Evolutionary conservation across 768 basidiomycete species (phyloP), one percentile per base, ranked within the genome.

Genomic region (Cyclocybe cylindracea): DNA sequence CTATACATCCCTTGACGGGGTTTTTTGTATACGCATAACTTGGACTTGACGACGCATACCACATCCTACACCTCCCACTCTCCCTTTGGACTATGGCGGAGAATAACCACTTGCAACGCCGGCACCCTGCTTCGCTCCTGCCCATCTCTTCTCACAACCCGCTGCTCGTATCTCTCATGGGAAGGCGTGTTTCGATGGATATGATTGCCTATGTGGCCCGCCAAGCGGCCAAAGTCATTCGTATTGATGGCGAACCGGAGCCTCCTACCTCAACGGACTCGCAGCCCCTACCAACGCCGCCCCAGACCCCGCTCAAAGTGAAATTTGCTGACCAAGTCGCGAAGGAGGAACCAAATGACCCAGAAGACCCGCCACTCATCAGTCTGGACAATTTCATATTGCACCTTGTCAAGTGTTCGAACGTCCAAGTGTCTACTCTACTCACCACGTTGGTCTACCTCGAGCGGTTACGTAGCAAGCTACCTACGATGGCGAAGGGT

Each of bases 361-460:
- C 51, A 14, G 43, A 51, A 4, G 52, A 24, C 19, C 29, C 37
- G 19, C 48, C 64, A 5, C 57, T 76, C 44, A 84, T 91, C 34
- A 79, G 85, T 35, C 76, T 99, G 44, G 83, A 90, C 60, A 79
- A 86, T 48, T 99, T 97, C 69, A 95, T 99, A 66, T 70, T 80
- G 48, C 83, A 84, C 63, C 77, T 98, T 48, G 85, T 94, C 56
- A 77, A 84, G 55, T 79, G 80, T 65, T 90, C 90, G 38, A 91
- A 93, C 63, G 94, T 98, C 43, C 92, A 93, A 67, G 91, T 92
- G 5, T 79, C 92, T 24, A 98, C 94, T 16, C 78, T 99, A 48
- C 84, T 97, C 46, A 84, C 91, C 33, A 97, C 94, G 32, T 78
- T 98, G 65, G 77, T 96, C 58, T 98, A 95, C 73, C 86, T 99